These are phyloP conservation scores for Torulaspora indica DNA, from an alignment of 805 yeast species.

Conservation along the genomic window DNA sequence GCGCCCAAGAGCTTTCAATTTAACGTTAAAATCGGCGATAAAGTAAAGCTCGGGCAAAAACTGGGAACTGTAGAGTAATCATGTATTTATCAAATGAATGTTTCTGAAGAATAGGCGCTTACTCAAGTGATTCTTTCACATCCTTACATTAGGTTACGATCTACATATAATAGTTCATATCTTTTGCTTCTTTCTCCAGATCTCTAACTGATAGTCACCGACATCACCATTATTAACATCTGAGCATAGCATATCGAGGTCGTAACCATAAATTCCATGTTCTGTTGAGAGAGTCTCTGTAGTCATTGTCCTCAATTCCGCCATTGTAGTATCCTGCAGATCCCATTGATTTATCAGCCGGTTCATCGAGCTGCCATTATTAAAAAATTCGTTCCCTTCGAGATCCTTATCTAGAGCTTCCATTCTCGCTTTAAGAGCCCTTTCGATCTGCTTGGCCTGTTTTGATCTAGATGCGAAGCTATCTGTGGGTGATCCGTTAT, in stretches of 20 bases:
- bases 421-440: constrained; percentile 14
- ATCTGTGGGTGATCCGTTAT: background rate
- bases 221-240: constrained; percentile 23
- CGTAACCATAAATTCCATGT: constrained; percentile 13
- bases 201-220: constrained; percentile 25
- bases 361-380: background rate
- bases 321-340: constrained; percentile 17
- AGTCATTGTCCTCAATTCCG: constrained; percentile 15
- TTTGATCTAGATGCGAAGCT: constrained; percentile 1
- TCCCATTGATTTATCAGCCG: constrained; percentile 3
- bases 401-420: constrained; percentile 1
- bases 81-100: background rate
- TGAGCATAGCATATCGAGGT: constrained; percentile 25
- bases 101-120: background rate
- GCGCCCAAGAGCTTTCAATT: constrained; percentile 83
- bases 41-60: constrained; percentile 78
- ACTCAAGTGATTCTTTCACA: background rate
- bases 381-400: background rate
- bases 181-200: constrained; percentile 25
- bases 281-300: constrained; percentile 2
- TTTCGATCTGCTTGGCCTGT: constrained; percentile 13
- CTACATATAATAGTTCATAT: constrained; percentile 1
- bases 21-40: constrained; percentile 63
- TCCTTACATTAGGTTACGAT: background rate
- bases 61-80: constrained; percentile 44